Conservation (phyloP, 1,284 basidiomycete genomes). For the Cryptococcus sp. region DNA sequence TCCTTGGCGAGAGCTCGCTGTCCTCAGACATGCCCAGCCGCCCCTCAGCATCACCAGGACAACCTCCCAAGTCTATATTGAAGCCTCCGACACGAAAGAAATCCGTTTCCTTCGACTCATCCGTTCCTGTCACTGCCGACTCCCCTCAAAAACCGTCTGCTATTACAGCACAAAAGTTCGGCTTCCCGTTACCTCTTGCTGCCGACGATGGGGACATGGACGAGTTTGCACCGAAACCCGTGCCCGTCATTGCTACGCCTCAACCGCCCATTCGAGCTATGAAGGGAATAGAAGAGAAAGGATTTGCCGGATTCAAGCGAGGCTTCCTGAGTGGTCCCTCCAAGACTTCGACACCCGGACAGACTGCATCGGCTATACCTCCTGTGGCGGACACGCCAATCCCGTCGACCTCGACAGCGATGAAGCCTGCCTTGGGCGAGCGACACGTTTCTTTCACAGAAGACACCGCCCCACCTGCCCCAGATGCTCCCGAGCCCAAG, state of each 20-base stretch:
- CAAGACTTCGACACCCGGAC: not conserved
- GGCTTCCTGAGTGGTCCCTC: constrained; percentile 32
- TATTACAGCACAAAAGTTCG: constrained; percentile 12
- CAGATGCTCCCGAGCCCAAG: not conserved
- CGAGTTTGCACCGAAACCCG: constrained; percentile 23
- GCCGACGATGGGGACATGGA: constrained; percentile 5
- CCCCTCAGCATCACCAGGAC: constrained; percentile 1
- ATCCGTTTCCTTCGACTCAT: constrained; percentile 46
- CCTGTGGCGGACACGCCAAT: not conserved
- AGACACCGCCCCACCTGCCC: not conserved
- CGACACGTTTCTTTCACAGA: not conserved
- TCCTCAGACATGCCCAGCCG: not conserved
- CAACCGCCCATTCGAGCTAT: constrained; percentile 21
- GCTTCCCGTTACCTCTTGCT: constrained; percentile 32
- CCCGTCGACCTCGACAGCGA: not conserved
- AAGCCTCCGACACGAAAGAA: constrained; percentile 45
- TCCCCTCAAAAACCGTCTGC: constrained; percentile 22
- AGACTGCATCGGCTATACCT: not conserved
- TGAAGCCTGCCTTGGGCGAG: not conserved
- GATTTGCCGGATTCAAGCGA: constrained; percentile 43
- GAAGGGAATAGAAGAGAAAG: constrained; percentile 9
- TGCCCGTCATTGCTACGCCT: constrained; percentile 39
- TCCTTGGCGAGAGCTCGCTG: constrained; percentile 7
- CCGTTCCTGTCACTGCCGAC: constrained; percentile 39
- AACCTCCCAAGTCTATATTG: constrained; percentile 38